Evolutionary conservation across 2,329 filamentous ascomycete genomes (phyloP), one percentile per base, ranked within the genome.

Genomic region (Aureobasidium mangrovei): DNA sequence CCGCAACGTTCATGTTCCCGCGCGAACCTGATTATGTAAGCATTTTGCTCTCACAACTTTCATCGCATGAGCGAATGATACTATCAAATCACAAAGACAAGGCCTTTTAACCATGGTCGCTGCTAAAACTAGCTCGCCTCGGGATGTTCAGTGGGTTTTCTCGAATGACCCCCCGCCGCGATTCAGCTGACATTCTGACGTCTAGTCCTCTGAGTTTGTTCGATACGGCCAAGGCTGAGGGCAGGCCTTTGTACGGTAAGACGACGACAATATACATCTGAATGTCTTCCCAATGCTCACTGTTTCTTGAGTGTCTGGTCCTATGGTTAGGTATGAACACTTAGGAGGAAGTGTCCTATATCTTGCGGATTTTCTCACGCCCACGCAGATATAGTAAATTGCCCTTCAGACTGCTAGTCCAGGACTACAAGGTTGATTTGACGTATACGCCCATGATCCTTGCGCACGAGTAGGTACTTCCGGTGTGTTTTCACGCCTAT

Each of bases 361-460:
- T 41, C 10, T 27, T 10, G 9, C 43, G 40, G 8, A 44, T 18
- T 8, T n/a, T 12, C 10, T 7, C 4, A 10, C 32, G 4, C 18
- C 28, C 24, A 3, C 24, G 41, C 55, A 67, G 63, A 52, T 66
- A 62, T 54, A 61, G 58, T 31, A 62, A 85, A 77, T 76, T 87
- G 40, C 83, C 84, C 43, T 87, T 88, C 64, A 78, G 84, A 45
- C 78, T 85, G 60, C 83, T 84, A 0, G 80, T 83, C 3, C 76
- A 81, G 58, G 72, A 78, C 45, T 86, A 84, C 65, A 80, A 78
- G 45, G 78, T 79, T 12, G 83, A 87, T 65, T 65, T 87, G 5
- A 82, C 79, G 60, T 87, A 84, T 79, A 86, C 83, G 2, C 84
- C 84, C 41, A 87, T 87, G 84, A 74, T 75, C 54, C 63, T 69